These are phyloP conservation scores for Harrya chromipes DNA, from an alignment of 768 basidiomycete genomes.

Conservation along the genomic window DNA sequence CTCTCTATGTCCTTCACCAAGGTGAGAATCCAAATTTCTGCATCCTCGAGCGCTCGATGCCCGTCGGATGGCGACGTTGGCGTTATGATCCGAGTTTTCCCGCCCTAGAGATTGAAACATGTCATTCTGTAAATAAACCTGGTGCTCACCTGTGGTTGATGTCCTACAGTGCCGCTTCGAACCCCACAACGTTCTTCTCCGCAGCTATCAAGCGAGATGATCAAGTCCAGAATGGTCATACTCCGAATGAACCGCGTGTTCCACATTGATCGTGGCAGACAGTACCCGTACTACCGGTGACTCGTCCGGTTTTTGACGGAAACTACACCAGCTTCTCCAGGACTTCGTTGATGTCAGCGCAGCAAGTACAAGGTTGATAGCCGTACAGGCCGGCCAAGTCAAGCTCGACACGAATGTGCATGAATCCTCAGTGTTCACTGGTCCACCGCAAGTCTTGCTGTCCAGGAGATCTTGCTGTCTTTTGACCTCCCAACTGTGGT, in stretches of 20 bases:
- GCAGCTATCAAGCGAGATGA: conserved; percentile 14
- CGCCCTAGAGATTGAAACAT: conserved; percentile 2
- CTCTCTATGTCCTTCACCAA: conserved; percentile 2
- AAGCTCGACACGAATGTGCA: conserved; percentile 1
- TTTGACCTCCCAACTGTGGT: no score
- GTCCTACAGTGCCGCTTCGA: conserved; percentile 18
- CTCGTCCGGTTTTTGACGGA: conserved; percentile 2
- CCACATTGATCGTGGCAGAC: conserved; percentile 5
- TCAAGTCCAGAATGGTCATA: conserved; percentile 8
- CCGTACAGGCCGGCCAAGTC: not conserved
- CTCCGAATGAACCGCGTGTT: conserved; percentile 6
- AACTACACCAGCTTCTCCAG: not conserved
- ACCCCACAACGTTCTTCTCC: conserved; percentile 26
- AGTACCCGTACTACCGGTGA: not conserved
- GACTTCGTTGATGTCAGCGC: conserved; percentile 1
- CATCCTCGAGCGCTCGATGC: no score
- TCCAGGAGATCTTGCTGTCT: no score
- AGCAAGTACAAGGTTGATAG: not conserved
- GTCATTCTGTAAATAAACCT: conserved; percentile 2
- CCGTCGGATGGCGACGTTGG: not conserved
- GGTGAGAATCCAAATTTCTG: conserved; percentile 3
- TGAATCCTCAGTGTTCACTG: not conserved
- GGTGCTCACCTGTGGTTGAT: conserved; percentile 1
- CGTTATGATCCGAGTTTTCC: not conserved
- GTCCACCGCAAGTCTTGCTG: no score